These are phyloP conservation scores for Salvia sclarea DNA, from an alignment of 305 asterid genomes.

Conservation along the genomic window DNA sequence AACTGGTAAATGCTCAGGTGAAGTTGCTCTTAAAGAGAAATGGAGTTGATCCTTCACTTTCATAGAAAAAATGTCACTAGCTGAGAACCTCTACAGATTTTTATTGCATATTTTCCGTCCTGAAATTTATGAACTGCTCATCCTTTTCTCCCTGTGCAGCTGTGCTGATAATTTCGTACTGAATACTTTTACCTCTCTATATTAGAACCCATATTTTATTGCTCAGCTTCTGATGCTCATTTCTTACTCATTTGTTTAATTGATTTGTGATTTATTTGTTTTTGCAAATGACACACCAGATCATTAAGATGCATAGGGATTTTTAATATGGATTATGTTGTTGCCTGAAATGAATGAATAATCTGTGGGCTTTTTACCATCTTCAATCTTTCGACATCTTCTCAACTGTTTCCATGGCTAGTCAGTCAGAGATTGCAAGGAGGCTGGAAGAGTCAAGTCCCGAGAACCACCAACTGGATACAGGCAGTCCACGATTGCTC, in stretches of 20 bases:
- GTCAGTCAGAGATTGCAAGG: constrained; percentile 95
- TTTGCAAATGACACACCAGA: constrained; percentile 16
- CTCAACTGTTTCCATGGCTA: constrained; percentile 85
- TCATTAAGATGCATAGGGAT: constrained; percentile 20
- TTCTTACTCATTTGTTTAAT: constrained; percentile 10
- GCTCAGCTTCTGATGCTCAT: constrained; percentile 17
- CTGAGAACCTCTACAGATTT: constrained; percentile 8
- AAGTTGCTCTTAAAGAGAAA: constrained; percentile 3
- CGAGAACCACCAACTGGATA: constrained; percentile 51
- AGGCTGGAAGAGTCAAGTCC: constrained; percentile 76
- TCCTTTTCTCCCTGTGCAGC: constrained; percentile 12
- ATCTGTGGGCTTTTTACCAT: constrained; percentile 9
- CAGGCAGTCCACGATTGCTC: constrained; percentile 64
- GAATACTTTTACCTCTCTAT: constrained; percentile 3
- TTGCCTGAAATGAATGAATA: constrained; percentile 14
- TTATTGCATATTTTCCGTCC: constrained; percentile 18
- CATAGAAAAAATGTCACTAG: background rate
- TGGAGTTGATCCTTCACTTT: constrained; percentile 22
- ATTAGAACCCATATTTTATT: constrained; percentile 15
- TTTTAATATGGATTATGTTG: constrained; percentile 22
- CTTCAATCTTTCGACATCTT: constrained; percentile 46
- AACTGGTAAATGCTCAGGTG: constrained; percentile 23
- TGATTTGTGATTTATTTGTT: constrained; percentile 14
- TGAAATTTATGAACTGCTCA: constrained; percentile 12
- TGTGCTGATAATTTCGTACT: constrained; percentile 19